Percentiles rank a stretch among this genome's conserved stretches.
Conservation (phyloP, 2,329 filamentous ascomycete genomes). For the Esteya vermicola region DNA sequence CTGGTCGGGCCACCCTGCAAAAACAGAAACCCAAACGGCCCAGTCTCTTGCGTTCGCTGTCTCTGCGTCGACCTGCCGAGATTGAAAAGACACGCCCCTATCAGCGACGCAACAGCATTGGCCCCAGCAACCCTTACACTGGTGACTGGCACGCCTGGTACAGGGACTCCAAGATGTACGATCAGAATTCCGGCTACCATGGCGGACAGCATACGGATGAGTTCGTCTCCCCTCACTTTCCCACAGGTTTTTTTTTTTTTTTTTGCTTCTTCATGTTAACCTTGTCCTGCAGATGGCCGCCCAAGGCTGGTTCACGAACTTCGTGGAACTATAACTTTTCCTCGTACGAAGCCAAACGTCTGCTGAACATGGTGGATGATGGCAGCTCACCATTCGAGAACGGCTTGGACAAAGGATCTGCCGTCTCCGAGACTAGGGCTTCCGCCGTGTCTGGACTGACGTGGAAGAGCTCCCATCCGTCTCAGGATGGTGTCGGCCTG, state of each 20-base stretch:
- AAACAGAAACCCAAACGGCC: constrained; percentile 1
- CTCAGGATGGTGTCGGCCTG: constrained; percentile 12
- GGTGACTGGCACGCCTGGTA: constrained; percentile 2
- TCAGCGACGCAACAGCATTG: constrained; percentile 17
- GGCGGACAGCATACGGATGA: constrained; percentile 13
- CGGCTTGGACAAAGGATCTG: constrained; percentile 18
- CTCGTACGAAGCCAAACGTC: constrained; percentile 30
- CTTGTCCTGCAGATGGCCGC: constrained; percentile 15
- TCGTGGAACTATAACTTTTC: constrained; percentile 28
- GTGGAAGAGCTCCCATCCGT: constrained; percentile 22
- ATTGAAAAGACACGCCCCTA: constrained; percentile 10
- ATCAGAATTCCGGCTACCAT: constrained; percentile 14
- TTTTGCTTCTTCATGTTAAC: background rate
- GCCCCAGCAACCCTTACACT: constrained; percentile 10
- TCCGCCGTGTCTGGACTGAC: constrained; percentile 18
- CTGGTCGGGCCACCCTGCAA: too few relatives aligned
- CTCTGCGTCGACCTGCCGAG: constrained; percentile 14
- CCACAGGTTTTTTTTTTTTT: too few relatives aligned
- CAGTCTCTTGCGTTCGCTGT: constrained; percentile 23
- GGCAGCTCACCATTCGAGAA: constrained; percentile 16
- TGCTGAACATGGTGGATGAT: constrained; percentile 25
- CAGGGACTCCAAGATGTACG: constrained; percentile 17
- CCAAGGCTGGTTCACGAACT: constrained; percentile 17
- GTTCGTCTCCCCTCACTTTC: constrained; percentile 8
- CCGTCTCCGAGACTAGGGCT: constrained; percentile 20